Percentiles rank a stretch among this genome's conserved stretches.
Evolutionary conservation across 192 early-diverging fungal species (phyloP).

Genomic region (Entomortierella parvispora): DNA sequence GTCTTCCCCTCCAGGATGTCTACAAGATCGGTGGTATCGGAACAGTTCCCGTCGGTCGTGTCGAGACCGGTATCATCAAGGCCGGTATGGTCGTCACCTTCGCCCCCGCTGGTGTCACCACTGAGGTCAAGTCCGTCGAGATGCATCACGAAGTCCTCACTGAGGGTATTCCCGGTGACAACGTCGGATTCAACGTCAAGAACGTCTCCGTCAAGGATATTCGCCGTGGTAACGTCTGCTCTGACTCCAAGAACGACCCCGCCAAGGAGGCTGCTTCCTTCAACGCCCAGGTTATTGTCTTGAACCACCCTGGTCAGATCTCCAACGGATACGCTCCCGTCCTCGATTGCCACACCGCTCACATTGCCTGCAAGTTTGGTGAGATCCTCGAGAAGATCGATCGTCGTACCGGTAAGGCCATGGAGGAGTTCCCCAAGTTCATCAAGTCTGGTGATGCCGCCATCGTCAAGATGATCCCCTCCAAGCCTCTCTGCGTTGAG

Average conservation of each 20-base stretch:
- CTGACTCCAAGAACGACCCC: slow-evolving; percentile 95
- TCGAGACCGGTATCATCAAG: slow-evolving; percentile 93
- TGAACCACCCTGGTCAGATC: slow-evolving; percentile 96
- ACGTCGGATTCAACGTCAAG: slow-evolving; percentile 98
- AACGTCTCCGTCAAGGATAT: slow-evolving; percentile 96
- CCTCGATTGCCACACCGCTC: slow-evolving; percentile 93
- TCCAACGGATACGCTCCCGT: slow-evolving; percentile 91
- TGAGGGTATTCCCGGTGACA: slow-evolving; percentile 91
- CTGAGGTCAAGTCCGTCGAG: slow-evolving; percentile 96
- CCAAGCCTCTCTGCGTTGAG: slow-evolving; percentile 96
- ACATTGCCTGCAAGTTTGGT: slow-evolving; percentile 93
- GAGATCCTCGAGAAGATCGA: slow-evolving; percentile 93
- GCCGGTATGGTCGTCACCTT: slow-evolving; percentile 87
- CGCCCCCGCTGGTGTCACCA: slow-evolving; percentile 82
- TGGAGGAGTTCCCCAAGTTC: slow-evolving; percentile 91
- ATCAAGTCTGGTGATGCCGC: slow-evolving; percentile 93
- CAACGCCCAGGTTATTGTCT: slow-evolving; percentile 91
- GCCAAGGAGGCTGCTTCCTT: slow-evolving; percentile 89
- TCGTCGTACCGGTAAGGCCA: slow-evolving; percentile 91
- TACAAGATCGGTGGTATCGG: slow-evolving; percentile 98
- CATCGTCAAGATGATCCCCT: slow-evolving; percentile 92
- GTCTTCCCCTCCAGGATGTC: slow-evolving; percentile 94
- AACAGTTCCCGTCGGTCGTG: slow-evolving; percentile 94
- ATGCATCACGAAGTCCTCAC: slow-evolving; percentile 94
- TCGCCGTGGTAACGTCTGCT: slow-evolving; percentile 92